Percentiles rank a stretch among this genome's conserved stretches.
Conservation (phyloP, 306 rosid genomes). For the Parietaria judaica region DNA sequence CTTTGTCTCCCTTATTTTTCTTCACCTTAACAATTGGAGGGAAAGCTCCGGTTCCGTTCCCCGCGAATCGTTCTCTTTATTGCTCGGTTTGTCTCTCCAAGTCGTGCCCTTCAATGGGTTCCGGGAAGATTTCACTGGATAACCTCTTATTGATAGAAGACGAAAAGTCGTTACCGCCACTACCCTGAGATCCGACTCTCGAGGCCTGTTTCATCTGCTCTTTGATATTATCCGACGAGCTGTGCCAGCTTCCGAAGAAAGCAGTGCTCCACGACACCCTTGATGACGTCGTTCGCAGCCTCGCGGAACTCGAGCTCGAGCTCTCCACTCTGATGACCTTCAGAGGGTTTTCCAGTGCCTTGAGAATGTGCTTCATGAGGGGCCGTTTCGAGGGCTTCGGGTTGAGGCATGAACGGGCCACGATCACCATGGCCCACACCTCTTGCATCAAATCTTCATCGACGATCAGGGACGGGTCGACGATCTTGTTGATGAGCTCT, state of each 20-base stretch:
- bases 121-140: conserved; percentile 87
- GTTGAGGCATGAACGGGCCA: conserved; percentile 88
- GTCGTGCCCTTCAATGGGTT: conserved; percentile 63
- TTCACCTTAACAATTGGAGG: neutral
- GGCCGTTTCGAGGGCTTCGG: conserved; percentile 84
- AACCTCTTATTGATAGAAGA: conserved; percentile 70
- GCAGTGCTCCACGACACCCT: conserved; percentile 77
- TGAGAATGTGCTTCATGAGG: conserved; percentile 69
- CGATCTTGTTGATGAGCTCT: conserved; percentile 55
- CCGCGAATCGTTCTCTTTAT: conserved; percentile 11
- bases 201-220: conserved; percentile 48
- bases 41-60: neutral
- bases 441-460: conserved; percentile 90
- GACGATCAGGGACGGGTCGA: conserved; percentile 71
- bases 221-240: conserved; percentile 60
- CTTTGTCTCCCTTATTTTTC: conserved; percentile 8
- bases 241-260: conserved; percentile 88
- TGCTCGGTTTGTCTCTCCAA: conserved; percentile 41
- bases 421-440: conserved; percentile 92
- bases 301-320: conserved; percentile 72
- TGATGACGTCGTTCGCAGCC: conserved; percentile 72
- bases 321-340: conserved; percentile 79
- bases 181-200: conserved; percentile 59
- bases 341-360: conserved; percentile 91
- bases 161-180: conserved; percentile 50